These are phyloP conservation scores for Solanum peruvianum DNA, from an alignment of 257 asterid genomes.

Conservation along the genomic window DNA sequence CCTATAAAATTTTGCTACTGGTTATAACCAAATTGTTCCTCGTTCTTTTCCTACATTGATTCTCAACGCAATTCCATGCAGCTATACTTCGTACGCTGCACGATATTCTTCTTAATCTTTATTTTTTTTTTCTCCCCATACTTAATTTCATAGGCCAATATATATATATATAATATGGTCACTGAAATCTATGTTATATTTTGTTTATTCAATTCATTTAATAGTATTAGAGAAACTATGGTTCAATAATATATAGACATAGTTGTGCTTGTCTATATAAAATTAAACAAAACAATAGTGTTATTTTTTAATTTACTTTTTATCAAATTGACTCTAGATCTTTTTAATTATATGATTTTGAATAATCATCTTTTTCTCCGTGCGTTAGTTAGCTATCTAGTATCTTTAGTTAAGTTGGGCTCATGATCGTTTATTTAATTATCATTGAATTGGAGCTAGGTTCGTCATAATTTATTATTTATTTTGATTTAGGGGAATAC, in stretches of 20 bases:
- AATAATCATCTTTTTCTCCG: neutral
- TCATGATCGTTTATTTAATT: neutral
- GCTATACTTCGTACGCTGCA: slow-evolving; percentile 41
- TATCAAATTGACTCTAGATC: neutral
- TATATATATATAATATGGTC: neutral
- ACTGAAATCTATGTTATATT: slow-evolving; percentile 33
- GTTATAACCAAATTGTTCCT: neutral
- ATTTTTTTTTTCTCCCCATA: slow-evolving; percentile 1
- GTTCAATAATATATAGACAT: neutral
- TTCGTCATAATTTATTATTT: neutral
- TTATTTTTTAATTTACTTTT: too few species aligned
- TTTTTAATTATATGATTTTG: neutral
- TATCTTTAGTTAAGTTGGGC: neutral
- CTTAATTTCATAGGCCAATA: slow-evolving; percentile 13
- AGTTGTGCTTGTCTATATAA: neutral
- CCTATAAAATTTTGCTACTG: neutral
- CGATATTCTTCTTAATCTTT: slow-evolving; percentile 25
- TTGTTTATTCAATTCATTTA: slow-evolving; percentile 1
- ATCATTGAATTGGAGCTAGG: neutral
- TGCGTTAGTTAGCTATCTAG: neutral
- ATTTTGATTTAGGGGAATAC: neutral
- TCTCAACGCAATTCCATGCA: slow-evolving; percentile 49
- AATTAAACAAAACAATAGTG: neutral
- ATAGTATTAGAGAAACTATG: neutral
- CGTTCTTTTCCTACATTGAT: slow-evolving; percentile 33